Evolutionary conservation across 768 basidiomycete genomes (phyloP).

Genomic region (Russula lepida): DNA sequence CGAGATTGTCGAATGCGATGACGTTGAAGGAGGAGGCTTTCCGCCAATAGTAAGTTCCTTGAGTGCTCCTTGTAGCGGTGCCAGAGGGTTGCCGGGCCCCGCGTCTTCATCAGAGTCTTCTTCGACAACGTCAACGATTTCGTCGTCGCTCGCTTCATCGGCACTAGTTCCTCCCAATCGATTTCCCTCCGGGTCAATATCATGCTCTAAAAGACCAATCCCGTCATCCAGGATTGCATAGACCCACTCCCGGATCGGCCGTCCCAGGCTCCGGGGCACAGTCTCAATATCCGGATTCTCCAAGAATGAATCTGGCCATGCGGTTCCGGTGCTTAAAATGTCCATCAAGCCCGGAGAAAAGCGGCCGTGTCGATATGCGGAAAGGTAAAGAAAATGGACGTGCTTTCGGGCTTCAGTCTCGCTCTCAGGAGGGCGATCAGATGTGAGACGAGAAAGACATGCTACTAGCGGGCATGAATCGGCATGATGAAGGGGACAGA

Average conservation of each 20-base stretch:
- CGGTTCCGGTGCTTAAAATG: slow-evolving; percentile 50
- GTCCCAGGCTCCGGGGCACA: slow-evolving; percentile 51
- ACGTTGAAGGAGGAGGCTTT: slow-evolving; percentile 27
- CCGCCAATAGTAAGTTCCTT: slow-evolving; percentile 41
- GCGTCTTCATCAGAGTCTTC: slow-evolving; percentile 43
- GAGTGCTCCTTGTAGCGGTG: slow-evolving; percentile 61
- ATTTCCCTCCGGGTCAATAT: slow-evolving; percentile 22
- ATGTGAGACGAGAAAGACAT: slow-evolving; percentile 40
- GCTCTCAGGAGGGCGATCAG: slow-evolving; percentile 5
- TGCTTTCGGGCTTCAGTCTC: slow-evolving; percentile 6
- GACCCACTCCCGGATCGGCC: slow-evolving; percentile 54
- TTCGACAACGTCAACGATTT: slow-evolving; percentile 63
- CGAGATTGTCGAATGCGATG: slow-evolving; percentile 28
- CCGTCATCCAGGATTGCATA: slow-evolving; percentile 63
- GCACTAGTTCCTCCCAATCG: slow-evolving; percentile 22
- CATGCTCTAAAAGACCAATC: slow-evolving; percentile 45
- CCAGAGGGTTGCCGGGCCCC: slow-evolving; percentile 45
- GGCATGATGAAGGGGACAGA: slow-evolving; percentile 55
- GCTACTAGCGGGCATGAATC: slow-evolving; percentile 48
- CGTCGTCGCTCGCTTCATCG: slow-evolving; percentile 44
- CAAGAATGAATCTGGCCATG: slow-evolving; percentile 66
- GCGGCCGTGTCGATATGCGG: slow-evolving; percentile 53
- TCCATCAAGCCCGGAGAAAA: slow-evolving; percentile 54
- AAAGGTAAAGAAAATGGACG: slow-evolving; percentile 47
- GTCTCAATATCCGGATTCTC: slow-evolving; percentile 72